phyloP scores from a whole-genome alignment of 805 yeast species.

The Nakazawaea populi region DNA sequence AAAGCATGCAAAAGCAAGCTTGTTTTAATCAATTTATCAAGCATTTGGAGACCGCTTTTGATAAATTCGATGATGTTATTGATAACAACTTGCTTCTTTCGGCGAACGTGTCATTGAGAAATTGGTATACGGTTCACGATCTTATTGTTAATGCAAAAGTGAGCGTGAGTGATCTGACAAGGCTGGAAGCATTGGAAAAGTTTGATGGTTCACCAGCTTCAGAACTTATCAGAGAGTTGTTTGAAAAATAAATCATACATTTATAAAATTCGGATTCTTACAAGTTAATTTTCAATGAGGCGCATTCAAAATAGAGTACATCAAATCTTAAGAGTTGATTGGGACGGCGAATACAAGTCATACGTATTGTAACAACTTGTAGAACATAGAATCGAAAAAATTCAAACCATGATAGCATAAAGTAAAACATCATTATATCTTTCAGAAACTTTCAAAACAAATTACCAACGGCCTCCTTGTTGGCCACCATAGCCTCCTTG shows the following conservation, averaged over 20 bases:
- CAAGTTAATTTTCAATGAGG: no score
- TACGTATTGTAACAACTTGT: no score
- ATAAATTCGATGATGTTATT: not conserved
- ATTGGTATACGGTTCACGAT: not conserved
- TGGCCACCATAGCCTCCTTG: constrained; percentile 12
- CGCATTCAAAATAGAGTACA: no score
- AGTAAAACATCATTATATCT: not conserved
- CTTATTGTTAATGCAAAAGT: not conserved
- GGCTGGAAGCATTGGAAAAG: not conserved
- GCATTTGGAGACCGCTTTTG: not conserved
- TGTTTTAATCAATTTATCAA: not conserved
- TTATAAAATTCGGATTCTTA: no score
- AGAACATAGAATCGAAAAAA: not conserved
- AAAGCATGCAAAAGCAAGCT: not conserved
- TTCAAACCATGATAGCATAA: not conserved
- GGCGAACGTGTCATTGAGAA: not conserved
- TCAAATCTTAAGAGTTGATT: no score
- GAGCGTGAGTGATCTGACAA: not conserved
- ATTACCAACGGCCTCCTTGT: constrained; percentile 11
- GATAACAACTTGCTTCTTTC: not conserved
- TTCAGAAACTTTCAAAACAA: not conserved
- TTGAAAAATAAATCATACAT: not conserved
- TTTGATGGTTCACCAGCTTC: not conserved
- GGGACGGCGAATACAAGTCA: no score
- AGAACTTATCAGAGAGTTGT: not conserved